Base-by-base conservation (phyloP, 306 rosid genomes). In the Erythrophleum fordii region DNA sequence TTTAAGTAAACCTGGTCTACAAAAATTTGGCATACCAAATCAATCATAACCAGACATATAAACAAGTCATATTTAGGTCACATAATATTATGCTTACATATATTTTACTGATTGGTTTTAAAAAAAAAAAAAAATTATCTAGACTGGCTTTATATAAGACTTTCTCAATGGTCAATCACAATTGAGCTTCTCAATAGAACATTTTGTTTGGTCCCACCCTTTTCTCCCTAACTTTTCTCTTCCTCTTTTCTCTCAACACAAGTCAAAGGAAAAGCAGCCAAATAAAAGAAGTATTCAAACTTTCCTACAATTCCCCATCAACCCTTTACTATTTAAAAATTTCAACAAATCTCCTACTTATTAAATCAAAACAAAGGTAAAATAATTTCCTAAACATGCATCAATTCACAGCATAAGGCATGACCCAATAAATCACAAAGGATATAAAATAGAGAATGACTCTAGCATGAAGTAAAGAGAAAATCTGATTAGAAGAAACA, bases 401-500 rank as follows among this genome's bases (percentile, higher is more conserved):
- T 60, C 11, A 14, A 60, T 60, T 28, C 39, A 28, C 39, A 4
- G 67, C 39, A 60, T 7, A 60, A 28, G 67, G 67, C 18, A 28
- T 26, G 37, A 13, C n/a, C 39, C 20, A 60, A 28, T 29, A 29
- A 14, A 26, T 29, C 22, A 61, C 35, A 13, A 0, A 16, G 9
- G 14, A 65, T 11, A 13, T n/a, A 7, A 65, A 35, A 35, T 17
- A 64, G 46, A n/a, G 46, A 65, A 65, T 18, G 71, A 65, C 16
- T n/a, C 14, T n/a, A 35, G 17, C 48, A 37, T 18, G 71, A 37
- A 65, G 48, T 23, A 65, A 65, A n/a, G 16, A 35, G 49, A 65
- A n/a, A 37, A 65, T 65, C 71, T 37, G 18, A 65, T n/a, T 18
- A 20, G 8, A 41, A 68, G 73, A 68, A 11, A 68, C 73, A 77